These are phyloP conservation scores for Zhuliangozyma parablackwelliae DNA, from an alignment of 1,139 yeast species.

Conservation along the genomic window DNA sequence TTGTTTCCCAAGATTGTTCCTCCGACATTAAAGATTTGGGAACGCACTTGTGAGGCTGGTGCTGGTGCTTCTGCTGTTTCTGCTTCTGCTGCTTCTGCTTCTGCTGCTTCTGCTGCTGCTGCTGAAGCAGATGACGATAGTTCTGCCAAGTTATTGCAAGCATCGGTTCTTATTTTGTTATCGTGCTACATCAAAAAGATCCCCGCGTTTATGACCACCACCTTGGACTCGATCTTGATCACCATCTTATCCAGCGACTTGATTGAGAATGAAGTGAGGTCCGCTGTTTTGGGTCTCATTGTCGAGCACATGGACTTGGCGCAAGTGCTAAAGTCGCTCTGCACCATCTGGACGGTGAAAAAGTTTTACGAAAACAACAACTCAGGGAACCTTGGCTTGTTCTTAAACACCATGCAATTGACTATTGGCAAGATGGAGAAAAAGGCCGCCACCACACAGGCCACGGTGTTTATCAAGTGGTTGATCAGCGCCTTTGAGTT, in stretches of 20 bases:
- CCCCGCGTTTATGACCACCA: constrained; percentile 79
- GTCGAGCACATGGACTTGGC: constrained; percentile 67
- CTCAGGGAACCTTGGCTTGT: constrained; percentile 65
- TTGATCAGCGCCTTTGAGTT: constrained; percentile 69
- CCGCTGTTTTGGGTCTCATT: constrained; percentile 59
- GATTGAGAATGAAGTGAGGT: constrained; percentile 57
- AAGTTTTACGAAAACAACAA: constrained; percentile 31
- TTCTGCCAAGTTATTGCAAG: constrained; percentile 43
- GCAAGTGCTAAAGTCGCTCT: constrained; percentile 57
- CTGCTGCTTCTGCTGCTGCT: too few species aligned
- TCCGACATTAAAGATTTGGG: constrained; percentile 61
- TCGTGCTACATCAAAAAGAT: constrained; percentile 77
- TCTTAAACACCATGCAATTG: constrained; percentile 59
- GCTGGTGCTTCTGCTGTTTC: too few species aligned
- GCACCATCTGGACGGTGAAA: constrained; percentile 53
- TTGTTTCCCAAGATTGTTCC: constrained; percentile 81
- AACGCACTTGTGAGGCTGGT: constrained; percentile 11
- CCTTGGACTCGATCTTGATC: constrained; percentile 56
- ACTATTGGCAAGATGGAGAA: constrained; percentile 67
- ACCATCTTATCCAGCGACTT: constrained; percentile 54
- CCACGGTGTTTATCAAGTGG: constrained; percentile 69
- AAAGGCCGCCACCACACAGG: constrained; percentile 66
- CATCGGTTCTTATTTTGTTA: constrained; percentile 66
- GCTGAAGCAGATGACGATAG: constrained; percentile 22
- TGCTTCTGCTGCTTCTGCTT: too few species aligned